Evolutionary conservation across 2,329 filamentous ascomycete species (phyloP), one percentile per base, ranked within the genome.

Genomic region (Sphaerulina vaccinii): DNA sequence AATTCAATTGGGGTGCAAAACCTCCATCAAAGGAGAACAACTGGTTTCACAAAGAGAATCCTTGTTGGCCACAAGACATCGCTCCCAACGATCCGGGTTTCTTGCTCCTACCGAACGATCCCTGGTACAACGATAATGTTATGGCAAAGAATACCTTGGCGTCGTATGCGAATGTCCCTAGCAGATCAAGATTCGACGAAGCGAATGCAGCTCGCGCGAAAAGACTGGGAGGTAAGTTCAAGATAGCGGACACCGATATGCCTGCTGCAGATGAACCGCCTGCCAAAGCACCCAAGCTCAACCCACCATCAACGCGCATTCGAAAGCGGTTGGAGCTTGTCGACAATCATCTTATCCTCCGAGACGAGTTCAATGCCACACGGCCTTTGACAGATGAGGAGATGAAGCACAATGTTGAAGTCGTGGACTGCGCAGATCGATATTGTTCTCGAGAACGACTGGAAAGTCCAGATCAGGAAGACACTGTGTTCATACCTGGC

Each of bases 51-150:
- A 41, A 37, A 3, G 43, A 27, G 19, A 54, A 54, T 39, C 27
- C 51, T 3, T 54, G 51, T 36, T 54, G 51, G 51, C 51, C 51
- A 24, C 15, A 37, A 18, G 38, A 42, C 7, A 49, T 54, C n/a
- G 45, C 41, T 18, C 45, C 45, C 2, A 16, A 37, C 7, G 51
- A 54, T 22, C 51, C 51, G 13, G 51, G 51, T 2, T 54, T 33
- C 16, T 36, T 18, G 0, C 29, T 54, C 10, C 24, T 54, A 3
- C 38, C 45, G 2, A 13, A 40, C 13, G 51, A 54, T 29, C 44
- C 45, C 5, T 54, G 51, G 45, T 54, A 54, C 18, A 39, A 45
- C 23, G 8, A n/a, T n/a, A n/a, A n/a, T n/a, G n/a, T n/a, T n/a
- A n/a, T n/a, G n/a, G n/a, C n/a, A n/a, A n/a, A n/a, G n/a, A n/a